Conservation (phyloP, 2,329 filamentous ascomycete species). For the Fusarium zealandicum region DNA sequence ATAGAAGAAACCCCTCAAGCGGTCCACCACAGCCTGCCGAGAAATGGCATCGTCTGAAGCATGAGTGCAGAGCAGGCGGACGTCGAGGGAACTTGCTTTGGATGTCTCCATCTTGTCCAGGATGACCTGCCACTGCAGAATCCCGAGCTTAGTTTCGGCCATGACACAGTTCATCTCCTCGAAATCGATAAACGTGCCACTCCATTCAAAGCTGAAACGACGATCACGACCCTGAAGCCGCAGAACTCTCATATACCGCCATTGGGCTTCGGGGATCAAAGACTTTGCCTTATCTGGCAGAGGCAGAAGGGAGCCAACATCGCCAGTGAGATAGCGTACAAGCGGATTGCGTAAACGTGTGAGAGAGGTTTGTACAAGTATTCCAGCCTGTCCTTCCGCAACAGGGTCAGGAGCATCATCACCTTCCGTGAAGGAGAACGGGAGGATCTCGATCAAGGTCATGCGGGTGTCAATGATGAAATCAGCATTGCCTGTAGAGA, state of each 20-base stretch:
- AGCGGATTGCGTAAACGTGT: constrained; percentile 52
- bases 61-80: constrained; percentile 39
- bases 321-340: constrained; percentile 53
- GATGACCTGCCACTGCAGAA: constrained; percentile 55
- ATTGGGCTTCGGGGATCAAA: constrained; percentile 31
- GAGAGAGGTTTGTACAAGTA: constrained; percentile 53
- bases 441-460: constrained; percentile 49
- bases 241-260: constrained; percentile 44
- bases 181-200: constrained; percentile 50
- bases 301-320: constrained; percentile 50
- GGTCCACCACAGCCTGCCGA: constrained; percentile 30
- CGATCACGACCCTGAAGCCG: constrained; percentile 52
- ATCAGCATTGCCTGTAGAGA: constrained; percentile 32
- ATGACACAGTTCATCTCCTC: constrained; percentile 38
- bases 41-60: background rate
- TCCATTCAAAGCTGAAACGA: constrained; percentile 54
- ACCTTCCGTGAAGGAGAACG: constrained; percentile 23
- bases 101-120: constrained; percentile 41
- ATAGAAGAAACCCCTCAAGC: constrained; percentile 33
- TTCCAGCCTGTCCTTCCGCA: constrained; percentile 45
- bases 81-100: constrained; percentile 36
- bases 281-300: constrained; percentile 35
- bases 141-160: constrained; percentile 31
- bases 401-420: constrained; percentile 20
- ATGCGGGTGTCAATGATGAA: constrained; percentile 50